These are phyloP conservation scores for Ammopiptanthus mongolicus DNA, from an alignment of 306 rosid genomes.

Conservation along the genomic window DNA sequence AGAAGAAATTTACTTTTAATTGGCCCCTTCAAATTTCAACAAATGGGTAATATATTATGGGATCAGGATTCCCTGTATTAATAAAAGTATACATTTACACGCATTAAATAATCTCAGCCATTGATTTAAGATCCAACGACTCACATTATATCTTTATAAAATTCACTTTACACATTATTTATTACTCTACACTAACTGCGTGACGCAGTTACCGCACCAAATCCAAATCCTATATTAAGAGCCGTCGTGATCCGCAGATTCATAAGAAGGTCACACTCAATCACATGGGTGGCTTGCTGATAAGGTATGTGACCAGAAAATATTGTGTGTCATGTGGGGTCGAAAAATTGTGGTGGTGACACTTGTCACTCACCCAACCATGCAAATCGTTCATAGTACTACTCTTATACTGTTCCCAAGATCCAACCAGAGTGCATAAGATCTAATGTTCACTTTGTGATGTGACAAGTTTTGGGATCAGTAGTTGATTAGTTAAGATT, in stretches of 20 bases:
- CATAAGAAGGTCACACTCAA: slow-evolving; percentile 34
- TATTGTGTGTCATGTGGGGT: slow-evolving; percentile 29
- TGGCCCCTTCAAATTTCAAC: no score
- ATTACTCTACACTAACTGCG: no score
- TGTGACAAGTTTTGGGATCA: slow-evolving; percentile 40
- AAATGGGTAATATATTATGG: no score
- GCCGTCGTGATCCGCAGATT: slow-evolving; percentile 39
- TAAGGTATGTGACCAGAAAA: slow-evolving; percentile 31
- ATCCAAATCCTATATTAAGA: no score
- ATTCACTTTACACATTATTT: no score
- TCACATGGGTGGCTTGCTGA: slow-evolving; percentile 25
- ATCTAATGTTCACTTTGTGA: slow-evolving; percentile 61
- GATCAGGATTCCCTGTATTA: no score
- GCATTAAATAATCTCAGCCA: no score
- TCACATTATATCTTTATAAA: no score
- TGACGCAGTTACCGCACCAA: no score
- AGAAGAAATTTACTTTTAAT: no score
- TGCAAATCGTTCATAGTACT: slow-evolving; percentile 20
- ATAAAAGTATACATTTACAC: no score
- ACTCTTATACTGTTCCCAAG: slow-evolving; percentile 7
- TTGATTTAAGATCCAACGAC: no score
- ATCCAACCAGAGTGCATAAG: slow-evolving; percentile 35
- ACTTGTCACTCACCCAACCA: slow-evolving; percentile 39
- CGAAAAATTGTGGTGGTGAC: slow-evolving; percentile 18
- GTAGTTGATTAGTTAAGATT: slow-evolving; percentile 28